phyloP scores from a whole-genome alignment of 306 rosid species.

The Rubus parviflorus region DNA sequence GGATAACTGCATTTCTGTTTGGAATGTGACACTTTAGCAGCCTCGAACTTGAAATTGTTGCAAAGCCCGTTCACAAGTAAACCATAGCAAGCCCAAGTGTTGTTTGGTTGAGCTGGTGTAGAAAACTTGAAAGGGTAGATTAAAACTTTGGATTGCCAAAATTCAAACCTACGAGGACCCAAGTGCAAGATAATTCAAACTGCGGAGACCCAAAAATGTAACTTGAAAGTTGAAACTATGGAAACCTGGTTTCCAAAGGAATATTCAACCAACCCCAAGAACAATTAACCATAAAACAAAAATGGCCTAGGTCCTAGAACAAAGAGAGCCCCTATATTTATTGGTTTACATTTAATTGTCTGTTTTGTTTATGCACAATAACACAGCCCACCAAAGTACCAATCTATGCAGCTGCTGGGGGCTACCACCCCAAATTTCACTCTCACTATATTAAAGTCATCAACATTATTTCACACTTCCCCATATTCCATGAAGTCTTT shows the following conservation, averaged over 20 bases:
- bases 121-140: no score
- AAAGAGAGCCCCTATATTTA: neutral
- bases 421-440: slow-evolving; percentile 6
- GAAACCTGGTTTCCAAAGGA: neutral
- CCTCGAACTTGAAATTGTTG: neutral
- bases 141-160: no score
- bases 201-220: neutral
- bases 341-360: slow-evolving; percentile 9
- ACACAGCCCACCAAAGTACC: neutral
- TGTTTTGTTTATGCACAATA: neutral
- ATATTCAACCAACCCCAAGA: slow-evolving; percentile 3
- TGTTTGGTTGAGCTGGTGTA: no score
- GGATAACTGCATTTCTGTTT: neutral
- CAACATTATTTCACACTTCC: neutral
- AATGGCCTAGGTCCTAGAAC: neutral
- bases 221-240: neutral
- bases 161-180: neutral
- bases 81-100: neutral
- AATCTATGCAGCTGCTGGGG: neutral
- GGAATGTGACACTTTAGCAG: neutral
- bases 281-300: neutral
- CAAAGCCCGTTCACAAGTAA: neutral
- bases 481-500: slow-evolving; percentile 2
- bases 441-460: slow-evolving; percentile 14
- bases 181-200: neutral